Evolutionary conservation across 352 stramenopile species (phyloP), one percentile per base, ranked within the genome.

Genomic region (Plasmopara halstedii): DNA sequence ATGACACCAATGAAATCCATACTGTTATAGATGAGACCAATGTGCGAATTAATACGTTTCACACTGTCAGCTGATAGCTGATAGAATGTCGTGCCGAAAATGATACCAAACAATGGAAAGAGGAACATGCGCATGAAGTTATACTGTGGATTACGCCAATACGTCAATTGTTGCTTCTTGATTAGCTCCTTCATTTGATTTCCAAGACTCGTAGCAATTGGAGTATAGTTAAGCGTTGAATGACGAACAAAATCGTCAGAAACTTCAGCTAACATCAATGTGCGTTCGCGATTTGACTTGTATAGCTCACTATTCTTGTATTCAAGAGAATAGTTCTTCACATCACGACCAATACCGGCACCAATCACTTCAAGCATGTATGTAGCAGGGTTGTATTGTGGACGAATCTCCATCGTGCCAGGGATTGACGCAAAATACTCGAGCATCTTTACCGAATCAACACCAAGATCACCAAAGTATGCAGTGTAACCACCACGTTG

Each of bases 381-480:
- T n/a, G n/a, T n/a, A n/a, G n/a, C n/a, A n/a, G n/a, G n/a, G n/a
- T n/a, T n/a, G n/a, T n/a, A n/a, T n/a, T n/a, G n/a, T n/a, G n/a
- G 40, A 22, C 40, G 49, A 22, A 56, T 56, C 8, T 56, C 40
- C 34, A 73, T 68, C 14, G 71, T 81, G 10, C 67, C 64, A 36
- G 84, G 92, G 29, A 93, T 76, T 8, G 59, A 68, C 19, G 85
- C 66, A 37, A 97, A 89, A 58, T 96, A 97, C 23, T 85, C 50
- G 15, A 97, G 74, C 52, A 97, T 70, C 35, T 78, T 71, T n/a
- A 56, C 62, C 4, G 66, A 82, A 13, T 94, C 67, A 17, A 88
- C 56, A 19, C 88, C 88, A 26, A 97, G 53, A 6, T 94, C 73
- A 26, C 88, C 87, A 45, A 96, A 95, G 56, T 86, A 97, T 0